phyloP scores from a whole-genome alignment of 2,329 filamentous ascomycete genomes.

The Diaporthe citri region DNA sequence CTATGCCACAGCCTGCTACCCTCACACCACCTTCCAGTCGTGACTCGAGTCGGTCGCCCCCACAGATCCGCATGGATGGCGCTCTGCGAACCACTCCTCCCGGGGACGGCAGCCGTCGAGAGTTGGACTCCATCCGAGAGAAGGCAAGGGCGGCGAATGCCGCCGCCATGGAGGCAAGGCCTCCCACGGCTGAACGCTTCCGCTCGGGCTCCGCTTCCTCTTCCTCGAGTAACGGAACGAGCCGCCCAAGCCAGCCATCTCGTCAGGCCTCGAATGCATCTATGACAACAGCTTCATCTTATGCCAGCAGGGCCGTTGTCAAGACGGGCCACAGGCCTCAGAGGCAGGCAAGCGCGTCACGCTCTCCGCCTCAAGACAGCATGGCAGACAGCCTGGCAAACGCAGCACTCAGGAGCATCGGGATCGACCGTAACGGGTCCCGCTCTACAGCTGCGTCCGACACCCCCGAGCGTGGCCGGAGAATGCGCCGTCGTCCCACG shows the following conservation, averaged over 20 bases:
- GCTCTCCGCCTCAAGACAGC: slow-evolving; percentile 30
- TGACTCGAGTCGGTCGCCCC: slow-evolving; percentile 37
- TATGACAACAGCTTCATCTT: slow-evolving; percentile 14
- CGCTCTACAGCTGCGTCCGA: background rate
- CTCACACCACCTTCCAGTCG: slow-evolving; percentile 38
- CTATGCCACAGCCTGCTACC: slow-evolving; percentile 36
- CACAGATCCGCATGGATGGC: slow-evolving; percentile 36
- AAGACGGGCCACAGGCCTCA: slow-evolving; percentile 27
- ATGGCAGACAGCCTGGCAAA: slow-evolving; percentile 30
- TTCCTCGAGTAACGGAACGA: slow-evolving; percentile 19
- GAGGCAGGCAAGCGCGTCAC: slow-evolving; percentile 26
- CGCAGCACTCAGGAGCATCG: slow-evolving; percentile 37
- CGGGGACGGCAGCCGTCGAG: slow-evolving; percentile 37
- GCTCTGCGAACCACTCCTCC: slow-evolving; percentile 37
- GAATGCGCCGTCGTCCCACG: slow-evolving; percentile 32
- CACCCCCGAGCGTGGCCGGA: slow-evolving; percentile 35
- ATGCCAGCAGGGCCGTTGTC: slow-evolving; percentile 22
- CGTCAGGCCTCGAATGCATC: slow-evolving; percentile 37
- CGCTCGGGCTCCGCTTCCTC: slow-evolving; percentile 38
- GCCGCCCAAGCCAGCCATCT: slow-evolving; percentile 31
- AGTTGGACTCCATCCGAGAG: slow-evolving; percentile 39
- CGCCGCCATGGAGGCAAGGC: slow-evolving; percentile 11
- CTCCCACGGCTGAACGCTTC: slow-evolving; percentile 34
- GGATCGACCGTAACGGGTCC: slow-evolving; percentile 32
- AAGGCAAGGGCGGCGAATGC: slow-evolving; percentile 35